Percentiles rank a stretch among this genome's conserved stretches.
Conservation (phyloP, 176 grass and related monocot species). For the Tuctoria greenei region DNA sequence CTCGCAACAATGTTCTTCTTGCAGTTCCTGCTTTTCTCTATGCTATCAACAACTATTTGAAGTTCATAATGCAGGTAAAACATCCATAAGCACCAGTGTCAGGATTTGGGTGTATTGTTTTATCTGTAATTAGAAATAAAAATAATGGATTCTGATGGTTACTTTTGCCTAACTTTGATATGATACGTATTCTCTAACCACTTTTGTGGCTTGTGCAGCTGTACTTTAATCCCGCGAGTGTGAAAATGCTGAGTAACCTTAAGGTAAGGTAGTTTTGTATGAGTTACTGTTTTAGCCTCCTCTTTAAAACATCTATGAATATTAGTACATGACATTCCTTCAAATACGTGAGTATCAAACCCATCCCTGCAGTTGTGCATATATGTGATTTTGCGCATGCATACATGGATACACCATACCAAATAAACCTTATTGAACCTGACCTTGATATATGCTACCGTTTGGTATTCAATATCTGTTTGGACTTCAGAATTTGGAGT, state of each 20-base stretch:
- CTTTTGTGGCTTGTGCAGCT: constrained; percentile 61
- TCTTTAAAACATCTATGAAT: neutral
- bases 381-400: neutral
- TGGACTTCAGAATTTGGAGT: constrained; percentile 3
- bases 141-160: constrained; percentile 19
- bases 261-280: constrained; percentile 53
- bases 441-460: constrained; percentile 3
- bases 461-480: constrained; percentile 21
- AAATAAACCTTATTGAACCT: neutral
- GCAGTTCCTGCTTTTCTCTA: constrained; percentile 93
- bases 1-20: constrained; percentile 91
- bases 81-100: constrained; percentile 8
- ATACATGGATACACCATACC: constrained; percentile 15
- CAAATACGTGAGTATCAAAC: neutral
- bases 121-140: neutral
- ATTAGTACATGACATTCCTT: constrained; percentile 9
- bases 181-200: constrained; percentile 42
- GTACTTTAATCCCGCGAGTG: constrained; percentile 95
- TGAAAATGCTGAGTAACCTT: constrained; percentile 97
- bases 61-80: constrained; percentile 98
- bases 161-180: constrained; percentile 19
- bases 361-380: neutral
- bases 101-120: neutral
- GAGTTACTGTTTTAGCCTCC: neutral
- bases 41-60: constrained; percentile 98